A percentile compares a stretch with the other conserved stretches of the same genome.
Evolutionary conservation across 2,329 filamentous ascomycete genomes (phyloP).

Genomic region (Ambrosiella beaveri): DNA sequence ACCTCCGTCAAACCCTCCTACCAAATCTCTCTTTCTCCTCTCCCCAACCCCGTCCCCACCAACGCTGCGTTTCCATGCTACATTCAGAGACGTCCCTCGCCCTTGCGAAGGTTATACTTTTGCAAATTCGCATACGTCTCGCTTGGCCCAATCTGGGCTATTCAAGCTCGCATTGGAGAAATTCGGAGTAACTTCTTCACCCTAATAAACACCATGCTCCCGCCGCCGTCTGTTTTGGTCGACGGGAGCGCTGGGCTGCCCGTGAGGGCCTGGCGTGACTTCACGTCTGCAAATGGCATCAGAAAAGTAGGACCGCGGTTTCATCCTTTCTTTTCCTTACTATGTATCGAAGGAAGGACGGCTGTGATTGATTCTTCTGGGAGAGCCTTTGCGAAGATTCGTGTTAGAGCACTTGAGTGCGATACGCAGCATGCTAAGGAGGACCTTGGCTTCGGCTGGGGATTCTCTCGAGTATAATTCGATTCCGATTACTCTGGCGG

Average conservation of each 20-base stretch:
- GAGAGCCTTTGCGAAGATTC: conserved; percentile 88
- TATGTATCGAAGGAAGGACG: conserved; percentile 2
- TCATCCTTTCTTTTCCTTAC: neutral
- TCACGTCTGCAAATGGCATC: conserved; percentile 77
- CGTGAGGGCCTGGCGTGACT: conserved; percentile 73
- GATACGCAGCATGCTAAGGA: conserved; percentile 61
- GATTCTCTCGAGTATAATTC: conserved; percentile 39
- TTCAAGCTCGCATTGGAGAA: conserved; percentile 64
- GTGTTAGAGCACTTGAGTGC: conserved; percentile 67
- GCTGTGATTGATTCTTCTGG: conserved; percentile 46
- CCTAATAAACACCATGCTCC: conserved; percentile 25
- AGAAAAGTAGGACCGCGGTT: conserved; percentile 53
- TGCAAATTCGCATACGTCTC: conserved; percentile 19
- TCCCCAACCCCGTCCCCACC: conserved; percentile 59
- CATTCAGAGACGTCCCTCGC: conserved; percentile 41
- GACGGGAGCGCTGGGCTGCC: conserved; percentile 37
- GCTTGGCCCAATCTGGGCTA: conserved; percentile 9
- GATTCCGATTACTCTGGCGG: conserved; percentile 86
- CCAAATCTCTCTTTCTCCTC: conserved; percentile 23
- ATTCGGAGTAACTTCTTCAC: conserved; percentile 92
- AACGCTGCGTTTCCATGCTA: conserved; percentile 95
- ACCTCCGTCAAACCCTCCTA: neutral
- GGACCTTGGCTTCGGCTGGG: conserved; percentile 16
- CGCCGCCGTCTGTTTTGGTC: conserved; percentile 14
- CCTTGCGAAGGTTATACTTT: neutral